Base-by-base conservation (phyloP, 108 stramenopile species). In the Skeletonema costatum region DNA sequence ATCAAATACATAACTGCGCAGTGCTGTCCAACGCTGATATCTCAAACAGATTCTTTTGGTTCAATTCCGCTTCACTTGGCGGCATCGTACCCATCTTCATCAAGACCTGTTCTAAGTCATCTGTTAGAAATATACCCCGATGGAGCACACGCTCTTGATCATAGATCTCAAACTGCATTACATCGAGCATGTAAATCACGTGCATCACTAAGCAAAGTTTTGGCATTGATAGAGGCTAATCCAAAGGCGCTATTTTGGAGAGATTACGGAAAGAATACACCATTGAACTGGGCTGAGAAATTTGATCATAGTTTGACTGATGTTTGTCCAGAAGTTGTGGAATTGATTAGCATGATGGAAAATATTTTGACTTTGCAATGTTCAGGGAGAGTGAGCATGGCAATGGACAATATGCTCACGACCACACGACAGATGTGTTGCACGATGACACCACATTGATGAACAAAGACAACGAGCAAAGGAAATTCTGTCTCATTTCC, bases 161-260 rank as follows among this genome's bases (percentile, higher is more conserved):
- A 73, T 67, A 50, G 64, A 60, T 79, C 59, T n/a, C 71, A 63
- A 53, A 79, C 71, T 39, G 71, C 78, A 17, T 46, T 79, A 19
- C 78, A 79, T 63, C 71, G 71, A 11, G 78, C 78, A 25, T 79
- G 78, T 38, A 73, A 59, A 61, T 79, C 78, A 19, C 71, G 78
- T 2, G 66, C 71, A 53, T 48, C 65, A 5, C 12, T 79, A 58
- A 59, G 66, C 7, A 73, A 73, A 39, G 59, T 79, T 4, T 7
- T 67, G 17, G 70, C 71, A 11, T 60, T 79, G 58, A 46, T 73
- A 6, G 78, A 68, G 58, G 72, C 44, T 5, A 46, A 59, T 62
- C 78, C 78, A 29, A 33, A 56, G 42, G 78, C 71, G n/a, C 48
- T 79, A 50, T 68, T 21, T 65, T 36, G 38, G 51, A 66, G 59